Percentiles rank a stretch among this genome's conserved stretches.
Evolutionary conservation across 345 rosid species (phyloP).

Genomic region (Bruguiera sexangula): DNA sequence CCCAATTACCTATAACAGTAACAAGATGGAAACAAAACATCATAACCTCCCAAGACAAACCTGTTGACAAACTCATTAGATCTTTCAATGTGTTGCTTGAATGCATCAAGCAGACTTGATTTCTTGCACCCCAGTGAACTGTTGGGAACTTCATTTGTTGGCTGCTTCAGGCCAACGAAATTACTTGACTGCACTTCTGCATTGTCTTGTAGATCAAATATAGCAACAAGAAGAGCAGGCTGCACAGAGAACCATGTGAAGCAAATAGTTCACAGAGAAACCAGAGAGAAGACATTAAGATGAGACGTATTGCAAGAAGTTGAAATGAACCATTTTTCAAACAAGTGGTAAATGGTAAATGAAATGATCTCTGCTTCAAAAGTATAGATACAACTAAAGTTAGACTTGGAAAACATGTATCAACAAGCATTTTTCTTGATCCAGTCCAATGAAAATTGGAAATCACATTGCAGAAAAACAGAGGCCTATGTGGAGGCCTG

Average conservation of each 20-base stretch:
- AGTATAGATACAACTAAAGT: too few species aligned
- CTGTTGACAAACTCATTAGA: conserved; percentile 61
- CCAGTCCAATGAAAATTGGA: too few species aligned
- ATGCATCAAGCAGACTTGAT: conserved; percentile 44
- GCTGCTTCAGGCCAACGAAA: conserved; percentile 32
- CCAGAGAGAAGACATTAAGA: not conserved
- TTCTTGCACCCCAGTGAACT: conserved; percentile 31
- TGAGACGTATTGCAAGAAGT: not conserved
- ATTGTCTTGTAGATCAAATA: conserved; percentile 44
- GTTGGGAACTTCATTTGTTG: conserved; percentile 34
- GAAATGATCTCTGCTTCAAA: too few species aligned
- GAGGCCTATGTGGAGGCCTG: too few species aligned
- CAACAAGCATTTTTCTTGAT: too few species aligned
- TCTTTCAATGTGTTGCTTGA: conserved; percentile 50
- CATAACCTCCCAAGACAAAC: conserved; percentile 32
- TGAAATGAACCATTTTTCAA: not conserved
- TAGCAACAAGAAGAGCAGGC: conserved; percentile 78
- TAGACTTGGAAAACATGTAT: too few species aligned
- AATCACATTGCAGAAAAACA: too few species aligned
- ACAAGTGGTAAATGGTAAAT: not conserved
- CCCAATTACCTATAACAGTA: not conserved
- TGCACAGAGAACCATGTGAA: conserved; percentile 35
- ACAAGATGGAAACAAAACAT: conserved; percentile 7
- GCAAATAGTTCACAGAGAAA: not conserved
- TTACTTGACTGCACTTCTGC: conserved; percentile 28